Evolutionary conservation across 495 filamentous ascomycete species (phyloP).

Genomic region (Xylaria flabelliformis): DNA sequence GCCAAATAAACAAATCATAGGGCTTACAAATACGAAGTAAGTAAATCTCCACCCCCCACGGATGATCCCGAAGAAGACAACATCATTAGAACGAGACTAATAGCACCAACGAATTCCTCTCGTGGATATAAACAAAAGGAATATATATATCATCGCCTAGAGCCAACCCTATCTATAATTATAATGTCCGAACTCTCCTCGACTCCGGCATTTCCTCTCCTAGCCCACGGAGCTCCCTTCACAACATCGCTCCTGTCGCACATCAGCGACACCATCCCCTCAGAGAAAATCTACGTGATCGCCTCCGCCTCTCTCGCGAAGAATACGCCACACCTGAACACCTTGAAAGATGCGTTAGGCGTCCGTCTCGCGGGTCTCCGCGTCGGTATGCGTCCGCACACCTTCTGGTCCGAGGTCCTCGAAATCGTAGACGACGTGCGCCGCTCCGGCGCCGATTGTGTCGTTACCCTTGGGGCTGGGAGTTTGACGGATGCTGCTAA

Average conservation of each 20-base stretch:
- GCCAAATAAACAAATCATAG: too few relatives aligned
- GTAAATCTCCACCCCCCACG: not conserved
- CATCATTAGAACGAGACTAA: not conserved
- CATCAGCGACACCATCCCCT: not conserved
- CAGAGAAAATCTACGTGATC: slow-evolving; percentile 58
- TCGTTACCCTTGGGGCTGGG: slow-evolving; percentile 65
- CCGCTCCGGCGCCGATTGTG: slow-evolving; percentile 52
- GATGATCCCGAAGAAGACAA: not conserved
- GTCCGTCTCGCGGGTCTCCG: slow-evolving; percentile 55
- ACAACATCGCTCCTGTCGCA: not conserved
- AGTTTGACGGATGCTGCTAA: slow-evolving; percentile 67
- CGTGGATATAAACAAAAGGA: not conserved
- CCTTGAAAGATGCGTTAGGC: slow-evolving; percentile 47
- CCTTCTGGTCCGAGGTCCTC: slow-evolving; percentile 63
- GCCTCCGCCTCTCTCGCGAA: slow-evolving; percentile 58
- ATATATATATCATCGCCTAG: not conserved
- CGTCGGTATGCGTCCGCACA: slow-evolving; percentile 64
- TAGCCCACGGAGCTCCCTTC: not conserved
- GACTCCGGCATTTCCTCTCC: not conserved
- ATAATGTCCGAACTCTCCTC: not conserved
- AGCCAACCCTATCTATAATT: not conserved
- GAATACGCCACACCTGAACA: slow-evolving; percentile 55
- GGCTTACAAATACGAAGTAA: not conserved
- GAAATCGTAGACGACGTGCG: slow-evolving; percentile 56
- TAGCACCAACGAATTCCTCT: not conserved